Base-by-base conservation (phyloP, 129 eudicot species). In the Deinandra increscens region DNA sequence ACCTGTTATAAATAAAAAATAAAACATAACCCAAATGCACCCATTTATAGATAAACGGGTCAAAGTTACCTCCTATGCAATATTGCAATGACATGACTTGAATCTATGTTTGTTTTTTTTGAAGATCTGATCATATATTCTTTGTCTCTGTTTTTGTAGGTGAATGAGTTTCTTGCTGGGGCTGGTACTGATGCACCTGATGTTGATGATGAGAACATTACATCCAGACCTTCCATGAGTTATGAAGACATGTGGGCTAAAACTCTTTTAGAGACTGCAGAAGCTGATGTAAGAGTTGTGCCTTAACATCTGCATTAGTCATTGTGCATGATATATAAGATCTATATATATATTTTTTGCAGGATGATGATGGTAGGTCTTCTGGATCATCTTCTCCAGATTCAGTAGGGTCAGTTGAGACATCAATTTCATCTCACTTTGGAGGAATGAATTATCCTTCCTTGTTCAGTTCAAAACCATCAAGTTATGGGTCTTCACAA, bases 121-220 rank as follows among this genome's bases (percentile, higher is more conserved):
- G 60, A 22, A 5, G 17, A 26, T 58, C 64, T 58, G 64, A 11
- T 58, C 29, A 58, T 58, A 58, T 18, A 58, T 1, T 26, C 19
- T 5, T 53, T 33, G 31, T 43, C 9, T 49, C 37, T 55, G 39
- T 34, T 69, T 59, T 49, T 29, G 44, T 76, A 93, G 98, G 96
- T 93, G 59, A 93, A 89, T 60, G 98, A 93, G 82, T 93, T 93
- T 74, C 85, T 93, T 69, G 89, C 98, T 71, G 96, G 98, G 62
- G 94, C 91, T 79, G 98, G 98, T 59, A 89, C 98, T 68, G 96
- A 93, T 83, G 98, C 96, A 77, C 98, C 98, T 58, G 98, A 93
- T 75, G 98, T 93, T 71, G 98, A 93, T 60, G 92, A 88, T 7
- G 97, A 93, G 80, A 93, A 93, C 60, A 41, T 83, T 22, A 68